These are phyloP conservation scores for Phytophthora fragariae DNA, from an alignment of 352 stramenopile species.

Conservation along the genomic window DNA sequence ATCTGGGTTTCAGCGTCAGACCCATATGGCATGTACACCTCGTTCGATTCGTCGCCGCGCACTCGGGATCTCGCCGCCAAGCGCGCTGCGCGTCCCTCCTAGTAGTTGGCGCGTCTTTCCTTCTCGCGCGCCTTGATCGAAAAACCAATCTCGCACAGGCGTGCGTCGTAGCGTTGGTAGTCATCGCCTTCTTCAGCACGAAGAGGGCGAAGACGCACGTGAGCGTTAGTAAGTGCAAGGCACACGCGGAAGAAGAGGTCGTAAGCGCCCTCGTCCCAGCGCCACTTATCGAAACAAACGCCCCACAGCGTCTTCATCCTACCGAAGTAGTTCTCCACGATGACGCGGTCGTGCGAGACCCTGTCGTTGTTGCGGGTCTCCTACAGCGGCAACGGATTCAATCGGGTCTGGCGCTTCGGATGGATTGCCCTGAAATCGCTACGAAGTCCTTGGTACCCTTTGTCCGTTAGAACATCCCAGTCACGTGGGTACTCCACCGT, in stretches of 20 bases:
- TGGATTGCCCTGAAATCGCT: constrained; percentile 2
- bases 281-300: neutral
- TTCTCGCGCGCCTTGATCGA: neutral
- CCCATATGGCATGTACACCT: too few relatives aligned
- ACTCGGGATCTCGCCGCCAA: too few relatives aligned
- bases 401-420: neutral
- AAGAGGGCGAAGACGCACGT: constrained; percentile 1
- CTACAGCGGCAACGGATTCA: neutral
- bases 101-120: too few relatives aligned
- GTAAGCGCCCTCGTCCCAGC: constrained; percentile 13
- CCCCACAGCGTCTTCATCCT: constrained; percentile 19
- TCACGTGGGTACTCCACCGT: neutral
- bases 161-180: neutral
- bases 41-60: too few relatives aligned
- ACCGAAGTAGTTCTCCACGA: constrained; percentile 35
- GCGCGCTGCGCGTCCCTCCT: too few relatives aligned
- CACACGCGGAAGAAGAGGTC: constrained; percentile 8
- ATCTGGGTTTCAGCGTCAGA: too few relatives aligned
- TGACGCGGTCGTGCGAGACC: constrained; percentile 24
- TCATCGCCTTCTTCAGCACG: neutral
- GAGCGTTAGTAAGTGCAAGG: constrained; percentile 5
- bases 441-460: constrained; percentile 3
- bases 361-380: constrained; percentile 16
- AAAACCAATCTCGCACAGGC: neutral
- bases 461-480: constrained; percentile 3